Conservation (phyloP, 768 basidiomycete species). For the Phaffia australis region DNA sequence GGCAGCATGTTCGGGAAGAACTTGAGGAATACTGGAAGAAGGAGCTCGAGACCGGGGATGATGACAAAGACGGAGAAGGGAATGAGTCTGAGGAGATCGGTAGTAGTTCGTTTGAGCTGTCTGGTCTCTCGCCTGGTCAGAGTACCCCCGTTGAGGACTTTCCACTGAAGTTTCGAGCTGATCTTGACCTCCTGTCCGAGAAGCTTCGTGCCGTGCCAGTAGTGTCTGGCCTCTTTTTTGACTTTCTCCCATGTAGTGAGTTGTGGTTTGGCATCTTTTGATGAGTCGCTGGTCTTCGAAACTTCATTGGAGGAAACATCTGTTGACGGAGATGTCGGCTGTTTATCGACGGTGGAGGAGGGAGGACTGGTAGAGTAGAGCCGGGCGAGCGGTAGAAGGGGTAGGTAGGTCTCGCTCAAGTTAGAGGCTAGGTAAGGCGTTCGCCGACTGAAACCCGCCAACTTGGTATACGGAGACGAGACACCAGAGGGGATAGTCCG, state of each 20-base stretch:
- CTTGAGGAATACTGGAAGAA: slow-evolving; percentile 90
- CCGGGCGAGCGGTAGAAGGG: too few species aligned
- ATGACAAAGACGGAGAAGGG: slow-evolving; percentile 91
- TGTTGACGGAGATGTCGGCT: too few species aligned
- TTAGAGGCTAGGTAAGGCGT: too few species aligned
- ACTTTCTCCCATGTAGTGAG: slow-evolving; percentile 62
- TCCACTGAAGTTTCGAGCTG: slow-evolving; percentile 73
- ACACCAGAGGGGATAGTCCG: too few species aligned
- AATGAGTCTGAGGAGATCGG: slow-evolving; percentile 80
- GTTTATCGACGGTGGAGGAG: too few species aligned
- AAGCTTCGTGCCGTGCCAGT: slow-evolving; percentile 92
- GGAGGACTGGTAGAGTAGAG: too few species aligned
- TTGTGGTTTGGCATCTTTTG: slow-evolving; percentile 40
- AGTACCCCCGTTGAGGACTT: slow-evolving; percentile 79
- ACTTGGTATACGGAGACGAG: too few species aligned
- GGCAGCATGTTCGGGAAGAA: slow-evolving; percentile 98
- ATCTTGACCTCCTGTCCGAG: slow-evolving; percentile 90
- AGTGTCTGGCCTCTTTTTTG: slow-evolving; percentile 91
- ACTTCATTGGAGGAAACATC: too few species aligned
- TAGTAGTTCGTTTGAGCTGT: slow-evolving; percentile 87
- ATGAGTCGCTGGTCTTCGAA: too few species aligned
- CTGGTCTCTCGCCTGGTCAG: slow-evolving; percentile 86
- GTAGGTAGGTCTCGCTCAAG: too few species aligned
- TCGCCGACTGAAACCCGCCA: too few species aligned
- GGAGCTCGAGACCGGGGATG: slow-evolving; percentile 96